These are phyloP conservation scores for Candida gorgasii DNA, from an alignment of 805 yeast species.

Conservation along the genomic window DNA sequence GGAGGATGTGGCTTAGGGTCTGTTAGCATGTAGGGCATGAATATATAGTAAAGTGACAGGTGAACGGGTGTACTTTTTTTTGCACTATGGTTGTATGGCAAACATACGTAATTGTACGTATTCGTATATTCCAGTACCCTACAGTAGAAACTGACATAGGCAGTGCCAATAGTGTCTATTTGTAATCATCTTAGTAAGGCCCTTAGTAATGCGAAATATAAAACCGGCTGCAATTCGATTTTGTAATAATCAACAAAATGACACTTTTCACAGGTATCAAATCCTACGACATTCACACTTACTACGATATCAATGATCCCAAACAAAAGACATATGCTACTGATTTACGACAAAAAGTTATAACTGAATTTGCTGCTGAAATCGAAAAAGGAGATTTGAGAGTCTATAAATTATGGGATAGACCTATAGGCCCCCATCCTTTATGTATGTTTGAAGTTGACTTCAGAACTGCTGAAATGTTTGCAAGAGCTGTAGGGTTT, in stretches of 20 bases:
- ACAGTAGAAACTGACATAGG: too few species aligned
- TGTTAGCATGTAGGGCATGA: too few species aligned
- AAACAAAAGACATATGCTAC: conserved; percentile 35
- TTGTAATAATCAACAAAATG: too few species aligned
- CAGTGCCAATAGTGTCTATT: too few species aligned
- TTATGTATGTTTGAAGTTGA: conserved; percentile 60
- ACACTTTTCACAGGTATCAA: conserved; percentile 23
- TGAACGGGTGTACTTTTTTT: too few species aligned
- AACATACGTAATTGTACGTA: too few species aligned
- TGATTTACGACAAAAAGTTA: conserved; percentile 40
- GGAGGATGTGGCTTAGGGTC: conserved; percentile 8
- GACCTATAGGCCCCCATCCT: conserved; percentile 61
- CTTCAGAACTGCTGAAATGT: conserved; percentile 46
- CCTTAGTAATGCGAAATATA: not conserved
- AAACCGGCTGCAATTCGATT: too few species aligned
- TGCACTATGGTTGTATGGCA: too few species aligned
- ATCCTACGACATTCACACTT: conserved; percentile 59
- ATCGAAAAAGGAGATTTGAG: conserved; percentile 41
- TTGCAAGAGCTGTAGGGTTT: conserved; percentile 47
- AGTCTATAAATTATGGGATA: conserved; percentile 46
- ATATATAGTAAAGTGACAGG: too few species aligned
- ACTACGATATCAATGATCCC: conserved; percentile 41
- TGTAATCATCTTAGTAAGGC: conserved; percentile 4
- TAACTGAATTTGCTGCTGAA: conserved; percentile 43
- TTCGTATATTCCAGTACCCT: too few species aligned